phyloP scores from a whole-genome alignment of 2,329 filamentous ascomycete genomes.

The Blastomyces silverae region DNA sequence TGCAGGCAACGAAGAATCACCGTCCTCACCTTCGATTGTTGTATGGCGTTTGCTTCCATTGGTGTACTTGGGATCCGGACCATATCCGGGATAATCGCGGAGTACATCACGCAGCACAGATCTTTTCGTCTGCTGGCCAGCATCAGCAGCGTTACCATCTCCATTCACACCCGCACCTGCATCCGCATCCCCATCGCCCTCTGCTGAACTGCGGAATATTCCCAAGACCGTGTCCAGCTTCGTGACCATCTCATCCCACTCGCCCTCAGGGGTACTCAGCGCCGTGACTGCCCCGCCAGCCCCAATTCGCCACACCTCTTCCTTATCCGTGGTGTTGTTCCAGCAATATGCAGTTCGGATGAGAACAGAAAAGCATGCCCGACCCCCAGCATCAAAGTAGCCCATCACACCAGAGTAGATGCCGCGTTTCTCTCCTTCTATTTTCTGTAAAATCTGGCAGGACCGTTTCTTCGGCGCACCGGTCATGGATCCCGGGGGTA shows the following conservation, averaged over 20 bases:
- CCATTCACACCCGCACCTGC: background rate
- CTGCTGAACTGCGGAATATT: slow-evolving; percentile 32
- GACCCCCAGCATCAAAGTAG: slow-evolving; percentile 77
- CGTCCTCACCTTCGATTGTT: background rate
- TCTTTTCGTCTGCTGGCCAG: background rate
- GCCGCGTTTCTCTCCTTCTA: slow-evolving; percentile 61
- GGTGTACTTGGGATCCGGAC: background rate
- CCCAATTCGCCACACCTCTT: slow-evolving; percentile 65
- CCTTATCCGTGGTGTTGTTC: slow-evolving; percentile 24
- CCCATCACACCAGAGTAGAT: slow-evolving; percentile 85
- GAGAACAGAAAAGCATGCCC: slow-evolving; percentile 82
- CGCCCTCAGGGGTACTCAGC: slow-evolving; percentile 70
- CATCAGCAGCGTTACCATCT: background rate
- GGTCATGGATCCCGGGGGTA: slow-evolving; percentile 93
- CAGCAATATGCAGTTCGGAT: slow-evolving; percentile 68
- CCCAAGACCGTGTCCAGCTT: slow-evolving; percentile 52
- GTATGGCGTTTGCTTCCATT: background rate
- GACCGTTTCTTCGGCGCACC: slow-evolving; percentile 90
- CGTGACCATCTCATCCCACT: slow-evolving; percentile 83
- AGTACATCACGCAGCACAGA: background rate
- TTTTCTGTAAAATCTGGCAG: slow-evolving; percentile 67
- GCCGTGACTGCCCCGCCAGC: slow-evolving; percentile 86
- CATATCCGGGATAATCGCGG: background rate
- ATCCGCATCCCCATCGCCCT: background rate
- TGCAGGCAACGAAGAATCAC: background rate